A percentile compares a stretch with the other conserved stretches of the same genome.
Conservation (phyloP, 2,329 filamentous ascomycete species). For the Fusarium tuaranense region DNA sequence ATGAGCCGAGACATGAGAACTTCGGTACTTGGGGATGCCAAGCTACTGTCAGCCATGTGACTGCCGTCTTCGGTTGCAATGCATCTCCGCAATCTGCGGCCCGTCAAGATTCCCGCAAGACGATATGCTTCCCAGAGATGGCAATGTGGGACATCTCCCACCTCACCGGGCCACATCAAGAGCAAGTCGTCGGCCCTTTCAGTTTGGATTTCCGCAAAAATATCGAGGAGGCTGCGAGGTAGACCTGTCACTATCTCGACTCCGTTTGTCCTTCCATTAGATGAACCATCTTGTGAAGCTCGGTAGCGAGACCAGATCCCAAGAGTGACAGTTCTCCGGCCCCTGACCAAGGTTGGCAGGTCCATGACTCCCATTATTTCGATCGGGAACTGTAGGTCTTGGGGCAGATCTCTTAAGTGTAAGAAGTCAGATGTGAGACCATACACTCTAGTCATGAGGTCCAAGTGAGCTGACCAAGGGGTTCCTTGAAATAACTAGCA, state of each 20-base stretch:
- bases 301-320: constrained; percentile 28
- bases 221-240: constrained; percentile 43
- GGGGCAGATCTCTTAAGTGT: not conserved
- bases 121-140: constrained; percentile 47
- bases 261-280: not conserved
- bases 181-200: constrained; percentile 32
- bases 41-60: not conserved
- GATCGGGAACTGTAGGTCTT: constrained; percentile 4
- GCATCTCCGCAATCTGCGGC: constrained; percentile 25
- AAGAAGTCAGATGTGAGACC: constrained; percentile 2
- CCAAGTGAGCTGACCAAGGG: constrained; percentile 25
- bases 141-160: constrained; percentile 42
- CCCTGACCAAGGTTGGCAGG: constrained; percentile 34
- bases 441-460: constrained; percentile 35
- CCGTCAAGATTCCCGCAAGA: constrained; percentile 38
- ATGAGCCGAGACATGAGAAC: constrained; percentile 40
- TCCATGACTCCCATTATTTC: constrained; percentile 39
- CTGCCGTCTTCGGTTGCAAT: not conserved
- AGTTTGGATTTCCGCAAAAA: constrained; percentile 35
- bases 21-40: constrained; percentile 3
- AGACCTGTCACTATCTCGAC: constrained; percentile 44
- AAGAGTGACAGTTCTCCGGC: constrained; percentile 16
- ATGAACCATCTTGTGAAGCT: constrained; percentile 2
- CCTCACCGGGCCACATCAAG: constrained; percentile 40
- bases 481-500: constrained; percentile 31